Evolutionary conservation across 257 asterid genomes (phyloP).

Genomic region (Linaria vulgaris): DNA sequence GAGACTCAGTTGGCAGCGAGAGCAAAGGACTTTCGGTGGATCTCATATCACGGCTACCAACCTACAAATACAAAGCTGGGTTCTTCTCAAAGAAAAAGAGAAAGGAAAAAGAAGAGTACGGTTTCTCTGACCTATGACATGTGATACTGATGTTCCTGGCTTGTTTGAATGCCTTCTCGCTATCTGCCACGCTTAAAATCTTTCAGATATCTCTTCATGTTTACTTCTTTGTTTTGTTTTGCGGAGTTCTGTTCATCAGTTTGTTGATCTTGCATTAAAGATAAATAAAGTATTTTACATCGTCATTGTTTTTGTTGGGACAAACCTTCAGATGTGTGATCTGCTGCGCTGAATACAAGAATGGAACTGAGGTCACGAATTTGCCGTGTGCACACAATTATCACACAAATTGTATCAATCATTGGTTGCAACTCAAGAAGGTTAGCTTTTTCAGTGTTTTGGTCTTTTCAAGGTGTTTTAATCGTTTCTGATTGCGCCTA

Average conservation of each 20-base stretch:
- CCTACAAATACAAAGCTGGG: slow-evolving; percentile 62
- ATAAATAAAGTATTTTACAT: not conserved
- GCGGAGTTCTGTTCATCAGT: not conserved
- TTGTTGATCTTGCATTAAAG: slow-evolving; percentile 2
- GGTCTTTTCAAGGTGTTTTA: not conserved
- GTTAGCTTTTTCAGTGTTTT: slow-evolving; percentile 30
- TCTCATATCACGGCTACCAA: slow-evolving; percentile 68
- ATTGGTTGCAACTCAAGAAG: slow-evolving; percentile 74
- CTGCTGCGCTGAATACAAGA: slow-evolving; percentile 61
- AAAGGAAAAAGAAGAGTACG: slow-evolving; percentile 47
- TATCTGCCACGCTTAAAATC: no score
- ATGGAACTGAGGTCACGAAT: slow-evolving; percentile 55
- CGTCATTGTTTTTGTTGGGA: slow-evolving; percentile 4
- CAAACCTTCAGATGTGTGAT: slow-evolving; percentile 70
- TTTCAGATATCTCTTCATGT: not conserved
- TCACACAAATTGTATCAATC: slow-evolving; percentile 69
- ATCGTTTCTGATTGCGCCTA: not conserved
- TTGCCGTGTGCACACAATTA: slow-evolving; percentile 89
- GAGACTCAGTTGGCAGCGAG: slow-evolving; percentile 73
- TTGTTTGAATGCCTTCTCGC: no score
- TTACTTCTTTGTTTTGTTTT: no score
- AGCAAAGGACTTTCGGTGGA: slow-evolving; percentile 73
- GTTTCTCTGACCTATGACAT: slow-evolving; percentile 17
- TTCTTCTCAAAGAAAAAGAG: slow-evolving; percentile 51
- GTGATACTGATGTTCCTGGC: not conserved